Evolutionary conservation across 2,329 filamentous ascomycete genomes (phyloP).

Genomic region (Fusarium sulawesiense): DNA sequence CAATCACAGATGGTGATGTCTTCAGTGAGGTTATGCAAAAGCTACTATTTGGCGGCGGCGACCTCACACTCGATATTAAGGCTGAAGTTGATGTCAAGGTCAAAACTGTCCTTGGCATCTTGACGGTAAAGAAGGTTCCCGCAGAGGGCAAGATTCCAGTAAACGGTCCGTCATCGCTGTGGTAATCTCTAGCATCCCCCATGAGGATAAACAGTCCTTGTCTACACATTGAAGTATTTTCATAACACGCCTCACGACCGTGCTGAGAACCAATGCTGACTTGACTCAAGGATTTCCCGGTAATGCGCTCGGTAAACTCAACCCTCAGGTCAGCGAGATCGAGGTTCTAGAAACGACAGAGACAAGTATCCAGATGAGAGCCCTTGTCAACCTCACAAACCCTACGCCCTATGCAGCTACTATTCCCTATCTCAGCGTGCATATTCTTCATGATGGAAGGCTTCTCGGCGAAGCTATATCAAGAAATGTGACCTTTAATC

Average conservation of each 20-base stretch:
- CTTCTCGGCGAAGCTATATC: constrained; percentile 80
- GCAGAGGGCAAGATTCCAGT: constrained; percentile 87
- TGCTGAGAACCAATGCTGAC: constrained; percentile 50
- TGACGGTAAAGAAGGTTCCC: constrained; percentile 85
- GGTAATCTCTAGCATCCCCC: constrained; percentile 47
- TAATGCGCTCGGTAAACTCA: constrained; percentile 60
- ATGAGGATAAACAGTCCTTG: constrained; percentile 44
- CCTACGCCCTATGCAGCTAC: constrained; percentile 86
- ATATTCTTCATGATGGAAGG: constrained; percentile 78
- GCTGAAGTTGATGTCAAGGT: constrained; percentile 87
- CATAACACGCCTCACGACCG: constrained; percentile 43
- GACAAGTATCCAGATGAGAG: constrained; percentile 76
- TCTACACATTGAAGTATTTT: constrained; percentile 47
- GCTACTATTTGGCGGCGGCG: constrained; percentile 78
- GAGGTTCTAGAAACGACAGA: constrained; percentile 78
- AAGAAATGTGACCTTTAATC: constrained; percentile 69
- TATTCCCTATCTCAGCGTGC: constrained; percentile 83
- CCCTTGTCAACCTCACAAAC: constrained; percentile 85
- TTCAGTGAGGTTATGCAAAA: constrained; percentile 85
- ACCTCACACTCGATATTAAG: constrained; percentile 78
- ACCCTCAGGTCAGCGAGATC: constrained; percentile 76
- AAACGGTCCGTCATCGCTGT: constrained; percentile 84
- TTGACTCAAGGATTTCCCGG: constrained; percentile 66
- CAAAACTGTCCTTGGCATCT: constrained; percentile 81
- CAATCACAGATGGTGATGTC: constrained; percentile 82